Evolutionary conservation across 1,139 yeast genomes (phyloP), one percentile per base, ranked within the genome.

Genomic region (Hyphopichia buzzinii): DNA sequence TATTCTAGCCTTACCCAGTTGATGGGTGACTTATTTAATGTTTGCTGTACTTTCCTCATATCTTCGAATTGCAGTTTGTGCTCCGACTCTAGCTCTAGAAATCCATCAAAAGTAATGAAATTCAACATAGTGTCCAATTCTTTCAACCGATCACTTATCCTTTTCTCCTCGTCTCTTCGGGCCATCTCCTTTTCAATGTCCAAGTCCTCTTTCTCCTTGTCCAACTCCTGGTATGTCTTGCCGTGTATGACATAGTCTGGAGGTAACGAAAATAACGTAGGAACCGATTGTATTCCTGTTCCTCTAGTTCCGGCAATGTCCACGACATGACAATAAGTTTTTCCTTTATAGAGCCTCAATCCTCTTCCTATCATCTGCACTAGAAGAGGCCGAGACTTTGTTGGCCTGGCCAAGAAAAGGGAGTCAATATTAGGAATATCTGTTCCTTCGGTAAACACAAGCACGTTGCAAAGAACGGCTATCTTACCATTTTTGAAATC

Each of bases 361-460:
- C 97, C 97, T 41, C 97, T 70, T 1, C 98, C 98, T 17, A 90
- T 74, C 96, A 90, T 90, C 54, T 90, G 98, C 13, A 81, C 74
- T 31, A 88, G 59, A 33, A 89, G 61, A 0, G 85, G 77, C 24
- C 80, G 63, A 1, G 97, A 88, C 41, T 72, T 72, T 0, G 97
- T 86, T 1, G 97, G 97, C 29, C 97, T 64, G 4, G 88, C 85
- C 24, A 90, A 62, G 33, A 90, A 66, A 7, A 90, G 64, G 19
- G 89, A 82, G 54, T 90, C 97, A 39, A 90, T 84, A 44, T 83
- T 82, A 2, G 97, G 97, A 16, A 90, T 82, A 59, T 90, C 97
- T 0, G 97, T 88, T 0, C 98, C 98, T 57, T 92, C 98, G 0
- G 96, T 90, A 48, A 90, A 84, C 3, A 90, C 88, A 17, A 84